Base-by-base conservation (phyloP, 1,284 basidiomycete genomes). In the Heliocybe sulcata region DNA sequence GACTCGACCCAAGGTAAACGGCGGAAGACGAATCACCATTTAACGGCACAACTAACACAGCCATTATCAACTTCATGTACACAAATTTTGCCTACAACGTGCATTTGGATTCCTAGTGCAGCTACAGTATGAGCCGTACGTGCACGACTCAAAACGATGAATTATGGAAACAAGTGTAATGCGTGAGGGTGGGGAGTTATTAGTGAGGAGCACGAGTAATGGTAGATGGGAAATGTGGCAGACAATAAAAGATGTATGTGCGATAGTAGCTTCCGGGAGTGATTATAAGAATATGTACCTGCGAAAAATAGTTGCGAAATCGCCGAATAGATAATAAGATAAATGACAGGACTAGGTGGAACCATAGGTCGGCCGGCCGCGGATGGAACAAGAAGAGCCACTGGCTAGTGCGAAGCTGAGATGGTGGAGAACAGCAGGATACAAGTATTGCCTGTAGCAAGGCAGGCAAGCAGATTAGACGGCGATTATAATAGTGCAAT, bases 31-130 rank as follows among this genome's bases (percentile, higher is more conserved):
- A 42, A n/a, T 20, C 38, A 31, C 38, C 3, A 42, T 42, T 4
- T 16, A 42, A 20, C 38, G 38, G n/a, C 38, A 42, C 38, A 42
- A 42, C 38, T 9, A 42, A 42, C 38, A 42, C 19, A 42, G 38
- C 38, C 6, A 42, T 42, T 42, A 42, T 42, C 38, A 42, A 42
- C 38, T 42, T 42, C 38, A 42, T 42, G 38, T 42, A 42, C 38
- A 42, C 38, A 42, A 42, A 42, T 42, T 42, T 42, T 42, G 38
- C 6, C 19, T 49, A 49, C 47, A 49, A 49, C 47, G 47, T 49
- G 23, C 47, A 29, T 49, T 49, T 49, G 22, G n/a, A 49, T 26
- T 16, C 23, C 22, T 23, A 22, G 47, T 49, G 47, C 47, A 49
- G 47, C 47, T 49, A 49, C 47, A 49, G 23, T 26, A 49, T 45